Percentiles rank a stretch among this genome's conserved stretches.
Evolutionary conservation across 495 filamentous ascomycete species (phyloP).

Genomic region (Jackrogersella minutella): DNA sequence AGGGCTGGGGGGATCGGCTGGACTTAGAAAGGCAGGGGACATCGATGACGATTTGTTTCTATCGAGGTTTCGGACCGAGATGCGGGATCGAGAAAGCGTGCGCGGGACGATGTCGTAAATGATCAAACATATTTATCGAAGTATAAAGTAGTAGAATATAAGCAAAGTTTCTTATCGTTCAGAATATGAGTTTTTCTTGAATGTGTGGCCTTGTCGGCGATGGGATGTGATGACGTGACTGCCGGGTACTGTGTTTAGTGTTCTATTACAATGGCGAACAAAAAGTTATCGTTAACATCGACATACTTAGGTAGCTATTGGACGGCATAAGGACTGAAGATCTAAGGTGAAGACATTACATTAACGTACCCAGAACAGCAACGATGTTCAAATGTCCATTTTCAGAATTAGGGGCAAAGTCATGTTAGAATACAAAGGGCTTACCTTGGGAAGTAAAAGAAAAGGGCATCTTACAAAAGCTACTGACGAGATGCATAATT

Average conservation of each 20-base stretch:
- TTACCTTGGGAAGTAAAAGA: too few relatives aligned
- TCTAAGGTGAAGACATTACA: too few relatives aligned
- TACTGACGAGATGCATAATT: neutral
- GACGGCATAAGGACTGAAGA: too few relatives aligned
- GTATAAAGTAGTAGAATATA: slow-evolving; percentile 41
- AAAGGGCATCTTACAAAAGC: neutral
- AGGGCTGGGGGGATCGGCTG: slow-evolving; percentile 3
- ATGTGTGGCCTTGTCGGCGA: neutral
- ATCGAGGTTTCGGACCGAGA: neutral
- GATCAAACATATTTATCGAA: slow-evolving; percentile 7
- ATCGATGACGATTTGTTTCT: slow-evolving; percentile 13
- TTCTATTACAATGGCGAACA: too few relatives aligned
- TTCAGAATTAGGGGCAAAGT: too few relatives aligned
- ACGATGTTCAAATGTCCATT: too few relatives aligned
- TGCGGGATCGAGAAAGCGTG: neutral
- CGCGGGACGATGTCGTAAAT: neutral
- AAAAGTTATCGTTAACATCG: too few relatives aligned
- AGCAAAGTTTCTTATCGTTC: slow-evolving; percentile 35
- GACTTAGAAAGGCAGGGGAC: slow-evolving; percentile 7
- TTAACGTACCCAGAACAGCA: too few relatives aligned
- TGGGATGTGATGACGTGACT: neutral
- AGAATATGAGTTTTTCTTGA: neutral
- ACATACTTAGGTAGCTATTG: too few relatives aligned
- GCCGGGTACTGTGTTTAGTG: too few relatives aligned
- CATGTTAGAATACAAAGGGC: too few relatives aligned